Evolutionary conservation across 225 moss, liverwort and hornwort genomes (phyloP).

Genomic region (Anthoceros angustus): DNA sequence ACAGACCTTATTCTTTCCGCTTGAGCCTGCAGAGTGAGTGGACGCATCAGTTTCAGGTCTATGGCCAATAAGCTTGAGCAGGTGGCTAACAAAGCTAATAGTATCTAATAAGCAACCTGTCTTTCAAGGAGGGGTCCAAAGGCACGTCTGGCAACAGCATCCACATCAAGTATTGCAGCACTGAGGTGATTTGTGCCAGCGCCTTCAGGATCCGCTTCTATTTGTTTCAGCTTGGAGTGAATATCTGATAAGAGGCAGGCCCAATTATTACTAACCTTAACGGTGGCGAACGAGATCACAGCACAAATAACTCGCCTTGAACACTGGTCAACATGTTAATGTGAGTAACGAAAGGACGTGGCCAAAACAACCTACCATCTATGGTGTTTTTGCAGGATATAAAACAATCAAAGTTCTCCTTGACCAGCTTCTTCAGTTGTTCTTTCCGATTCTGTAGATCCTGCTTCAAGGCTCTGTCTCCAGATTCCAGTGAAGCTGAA

Average conservation of each 20-base stretch:
- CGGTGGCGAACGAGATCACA: not conserved
- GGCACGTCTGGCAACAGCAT: constrained; percentile 83
- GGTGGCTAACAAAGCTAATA: not conserved
- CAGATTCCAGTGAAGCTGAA: constrained; percentile 61
- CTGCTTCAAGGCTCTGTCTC: constrained; percentile 54
- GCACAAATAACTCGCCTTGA: not conserved
- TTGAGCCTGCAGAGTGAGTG: constrained; percentile 48
- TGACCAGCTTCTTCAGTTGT: constrained; percentile 84
- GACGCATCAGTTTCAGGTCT: not conserved
- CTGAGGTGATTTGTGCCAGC: constrained; percentile 82
- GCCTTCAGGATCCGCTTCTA: constrained; percentile 74
- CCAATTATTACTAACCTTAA: not conserved
- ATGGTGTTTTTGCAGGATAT: constrained; percentile 99
- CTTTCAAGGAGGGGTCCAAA: constrained; percentile 87
- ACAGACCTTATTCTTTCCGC: constrained; percentile 95
- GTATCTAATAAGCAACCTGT: constrained; percentile 27
- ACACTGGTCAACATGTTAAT: not conserved
- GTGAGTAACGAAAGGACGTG: not conserved
- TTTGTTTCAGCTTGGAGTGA: constrained; percentile 69
- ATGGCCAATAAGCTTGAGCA: not conserved
- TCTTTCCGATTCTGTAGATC: constrained; percentile 80
- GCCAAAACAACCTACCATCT: constrained; percentile 41
- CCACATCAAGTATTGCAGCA: constrained; percentile 59
- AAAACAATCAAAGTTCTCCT: constrained; percentile 97
- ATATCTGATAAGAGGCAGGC: constrained; percentile 34